Evolutionary conservation across 805 yeast genomes (phyloP).

Genomic region (Pachysolen tannophilus): DNA sequence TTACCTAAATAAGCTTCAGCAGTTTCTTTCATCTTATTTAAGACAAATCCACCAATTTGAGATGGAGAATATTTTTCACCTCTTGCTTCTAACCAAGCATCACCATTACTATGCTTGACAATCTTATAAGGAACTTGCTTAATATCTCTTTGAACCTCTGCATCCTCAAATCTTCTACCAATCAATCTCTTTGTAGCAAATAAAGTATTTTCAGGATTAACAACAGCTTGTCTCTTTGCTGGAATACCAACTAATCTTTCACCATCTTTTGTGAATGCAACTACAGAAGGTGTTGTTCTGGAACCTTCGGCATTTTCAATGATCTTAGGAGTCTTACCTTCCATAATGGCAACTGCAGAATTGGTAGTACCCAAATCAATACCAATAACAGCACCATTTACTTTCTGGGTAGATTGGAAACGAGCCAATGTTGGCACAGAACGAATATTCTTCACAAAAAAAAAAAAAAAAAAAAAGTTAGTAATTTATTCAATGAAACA

Average conservation of each 20-base stretch:
- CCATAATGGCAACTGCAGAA: constrained; percentile 76
- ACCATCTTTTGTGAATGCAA: constrained; percentile 49
- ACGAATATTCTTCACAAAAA: not conserved
- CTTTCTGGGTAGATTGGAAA: constrained; percentile 20
- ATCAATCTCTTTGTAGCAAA: constrained; percentile 78
- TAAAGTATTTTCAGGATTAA: constrained; percentile 72
- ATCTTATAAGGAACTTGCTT: constrained; percentile 57
- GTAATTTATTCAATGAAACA: not conserved
- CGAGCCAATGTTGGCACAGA: constrained; percentile 9
- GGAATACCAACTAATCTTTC: constrained; percentile 53
- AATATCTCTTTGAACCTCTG: constrained; percentile 63
- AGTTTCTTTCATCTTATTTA: constrained; percentile 97
- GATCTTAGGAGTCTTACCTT: constrained; percentile 53
- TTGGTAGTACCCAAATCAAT: constrained; percentile 83
- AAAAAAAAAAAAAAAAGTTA: not conserved
- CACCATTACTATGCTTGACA: constrained; percentile 51
- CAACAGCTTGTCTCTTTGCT: constrained; percentile 71
- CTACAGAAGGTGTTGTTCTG: constrained; percentile 74
- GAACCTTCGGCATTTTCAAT: constrained; percentile 75
- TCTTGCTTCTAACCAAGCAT: constrained; percentile 56
- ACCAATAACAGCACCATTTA: constrained; percentile 51
- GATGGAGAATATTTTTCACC: constrained; percentile 52
- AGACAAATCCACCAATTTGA: constrained; percentile 63
- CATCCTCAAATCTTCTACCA: constrained; percentile 63
- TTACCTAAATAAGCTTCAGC: constrained; percentile 90